Conservation (phyloP, 108 stramenopile genomes). For the Conticribra guillardii region DNA sequence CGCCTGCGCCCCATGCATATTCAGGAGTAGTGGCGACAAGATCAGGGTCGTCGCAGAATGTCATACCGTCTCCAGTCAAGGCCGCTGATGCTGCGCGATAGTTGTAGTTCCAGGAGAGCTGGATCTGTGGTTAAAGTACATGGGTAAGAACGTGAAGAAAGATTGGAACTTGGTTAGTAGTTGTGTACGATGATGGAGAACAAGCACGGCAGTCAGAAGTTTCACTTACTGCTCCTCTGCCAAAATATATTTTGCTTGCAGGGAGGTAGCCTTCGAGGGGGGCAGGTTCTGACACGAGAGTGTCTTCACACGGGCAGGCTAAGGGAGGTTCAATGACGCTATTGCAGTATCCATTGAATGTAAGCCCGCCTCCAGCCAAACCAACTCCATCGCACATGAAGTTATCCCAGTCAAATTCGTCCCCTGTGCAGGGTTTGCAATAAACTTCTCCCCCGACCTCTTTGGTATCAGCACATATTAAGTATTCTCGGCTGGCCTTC, state of each 20-base stretch:
- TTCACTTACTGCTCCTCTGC: constrained; percentile 42
- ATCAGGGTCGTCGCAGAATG: constrained; percentile 51
- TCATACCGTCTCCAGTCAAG: constrained; percentile 41
- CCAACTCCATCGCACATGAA: constrained; percentile 45
- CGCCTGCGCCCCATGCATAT: constrained; percentile 40
- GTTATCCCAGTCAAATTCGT: constrained; percentile 48
- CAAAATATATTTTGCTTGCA: constrained; percentile 45
- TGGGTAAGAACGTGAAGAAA: too few species aligned
- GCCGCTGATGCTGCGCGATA: constrained; percentile 45
- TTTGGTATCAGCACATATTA: constrained; percentile 48
- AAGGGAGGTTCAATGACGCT: constrained; percentile 34
- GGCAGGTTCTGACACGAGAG: constrained; percentile 15
- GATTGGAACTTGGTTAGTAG: too few species aligned
- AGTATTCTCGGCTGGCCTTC: constrained; percentile 45
- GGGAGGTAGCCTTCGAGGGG: constrained; percentile 39
- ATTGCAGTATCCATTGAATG: constrained; percentile 50
- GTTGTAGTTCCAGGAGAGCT: constrained; percentile 54
- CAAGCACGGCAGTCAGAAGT: not conserved
- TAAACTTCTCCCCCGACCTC: constrained; percentile 34
- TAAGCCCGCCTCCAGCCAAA: constrained; percentile 44
- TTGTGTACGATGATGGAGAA: not conserved
- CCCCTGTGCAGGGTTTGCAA: constrained; percentile 49
- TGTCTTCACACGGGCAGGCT: constrained; percentile 44
- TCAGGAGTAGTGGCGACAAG: constrained; percentile 43
- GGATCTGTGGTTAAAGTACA: constrained; percentile 1